Percentiles rank a stretch among this genome's conserved stretches.
phyloP scores from a whole-genome alignment of 129 eudicot species.

The Centella asiatica region DNA sequence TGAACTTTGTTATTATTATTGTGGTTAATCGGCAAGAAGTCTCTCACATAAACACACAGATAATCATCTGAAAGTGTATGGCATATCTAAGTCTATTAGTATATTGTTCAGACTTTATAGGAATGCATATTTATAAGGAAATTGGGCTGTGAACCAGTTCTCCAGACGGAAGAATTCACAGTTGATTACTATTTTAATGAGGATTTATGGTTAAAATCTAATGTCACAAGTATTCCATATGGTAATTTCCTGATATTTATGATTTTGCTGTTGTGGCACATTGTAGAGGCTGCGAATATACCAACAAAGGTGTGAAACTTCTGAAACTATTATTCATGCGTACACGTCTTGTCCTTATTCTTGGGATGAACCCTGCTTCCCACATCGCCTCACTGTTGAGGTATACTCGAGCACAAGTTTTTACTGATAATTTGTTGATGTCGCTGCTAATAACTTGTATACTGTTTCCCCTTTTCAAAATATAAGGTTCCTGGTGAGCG shows the following conservation, averaged over 20 bases:
- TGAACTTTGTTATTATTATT: too few species aligned
- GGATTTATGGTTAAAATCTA: neutral
- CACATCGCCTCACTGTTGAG: constrained; percentile 87
- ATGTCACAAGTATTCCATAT: neutral
- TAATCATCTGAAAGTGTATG: too few species aligned
- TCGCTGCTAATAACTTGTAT: too few species aligned
- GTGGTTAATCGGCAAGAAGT: too few species aligned
- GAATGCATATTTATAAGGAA: neutral
- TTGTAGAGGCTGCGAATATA: constrained; percentile 77
- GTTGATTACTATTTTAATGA: neutral
- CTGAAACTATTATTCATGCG: constrained; percentile 73
- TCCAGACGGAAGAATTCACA: neutral
- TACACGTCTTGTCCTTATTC: constrained; percentile 88
- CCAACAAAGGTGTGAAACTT: constrained; percentile 93
- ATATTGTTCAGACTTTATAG: too few species aligned
- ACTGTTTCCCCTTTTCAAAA: neutral
- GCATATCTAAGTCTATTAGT: too few species aligned
- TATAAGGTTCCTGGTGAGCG: constrained; percentile 12
- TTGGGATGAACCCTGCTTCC: constrained; percentile 98
- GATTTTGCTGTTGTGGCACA: constrained; percentile 16
- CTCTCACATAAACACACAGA: too few species aligned
- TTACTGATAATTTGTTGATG: neutral
- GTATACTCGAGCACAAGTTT: constrained; percentile 25
- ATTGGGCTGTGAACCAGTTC: too few species aligned
- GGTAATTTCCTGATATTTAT: neutral